Evolutionary conservation across 441 rosid genomes (phyloP).

Genomic region (Breynia disticha): DNA sequence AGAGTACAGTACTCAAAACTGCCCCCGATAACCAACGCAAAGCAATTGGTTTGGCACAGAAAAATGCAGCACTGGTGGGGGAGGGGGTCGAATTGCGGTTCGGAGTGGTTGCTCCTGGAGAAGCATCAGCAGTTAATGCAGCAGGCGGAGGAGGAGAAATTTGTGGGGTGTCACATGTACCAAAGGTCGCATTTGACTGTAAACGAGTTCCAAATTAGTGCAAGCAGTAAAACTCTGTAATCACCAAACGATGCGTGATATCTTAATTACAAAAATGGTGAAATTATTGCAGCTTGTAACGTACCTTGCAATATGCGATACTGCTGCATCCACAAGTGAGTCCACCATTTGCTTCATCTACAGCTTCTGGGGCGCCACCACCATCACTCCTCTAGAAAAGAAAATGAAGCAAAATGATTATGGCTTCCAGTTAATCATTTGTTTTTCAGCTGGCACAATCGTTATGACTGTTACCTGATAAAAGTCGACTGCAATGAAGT

Average conservation of each 20-base stretch:
- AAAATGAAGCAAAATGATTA: neutral
- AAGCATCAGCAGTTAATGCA: constrained; percentile 10
- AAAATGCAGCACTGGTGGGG: constrained; percentile 16
- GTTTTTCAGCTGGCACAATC: neutral
- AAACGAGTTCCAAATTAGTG: constrained; percentile 10
- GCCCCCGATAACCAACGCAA: constrained; percentile 25
- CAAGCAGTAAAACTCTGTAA: too few relatives aligned
- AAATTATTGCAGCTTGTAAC: constrained; percentile 3
- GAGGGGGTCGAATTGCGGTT: constrained; percentile 8
- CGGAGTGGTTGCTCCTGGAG: constrained; percentile 14
- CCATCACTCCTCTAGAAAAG: constrained; percentile 59
- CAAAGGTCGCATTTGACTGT: constrained; percentile 64
- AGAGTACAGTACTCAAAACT: constrained; percentile 23
- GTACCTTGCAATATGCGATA: constrained; percentile 62
- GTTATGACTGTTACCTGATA: constrained; percentile 46
- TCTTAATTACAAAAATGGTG: too few relatives aligned
- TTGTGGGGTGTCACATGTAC: constrained; percentile 62
- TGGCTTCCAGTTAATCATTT: neutral
- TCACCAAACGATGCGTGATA: too few relatives aligned
- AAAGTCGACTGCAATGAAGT: constrained; percentile 87
- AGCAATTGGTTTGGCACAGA: constrained; percentile 12
- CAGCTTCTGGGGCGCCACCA: constrained; percentile 75
- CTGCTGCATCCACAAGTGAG: constrained; percentile 77
- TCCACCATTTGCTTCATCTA: constrained; percentile 73
- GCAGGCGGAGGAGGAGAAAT: constrained; percentile 72